These are phyloP conservation scores for Ramularia collo-cygni DNA, from an alignment of 2,329 filamentous ascomycete species.

Conservation along the genomic window DNA sequence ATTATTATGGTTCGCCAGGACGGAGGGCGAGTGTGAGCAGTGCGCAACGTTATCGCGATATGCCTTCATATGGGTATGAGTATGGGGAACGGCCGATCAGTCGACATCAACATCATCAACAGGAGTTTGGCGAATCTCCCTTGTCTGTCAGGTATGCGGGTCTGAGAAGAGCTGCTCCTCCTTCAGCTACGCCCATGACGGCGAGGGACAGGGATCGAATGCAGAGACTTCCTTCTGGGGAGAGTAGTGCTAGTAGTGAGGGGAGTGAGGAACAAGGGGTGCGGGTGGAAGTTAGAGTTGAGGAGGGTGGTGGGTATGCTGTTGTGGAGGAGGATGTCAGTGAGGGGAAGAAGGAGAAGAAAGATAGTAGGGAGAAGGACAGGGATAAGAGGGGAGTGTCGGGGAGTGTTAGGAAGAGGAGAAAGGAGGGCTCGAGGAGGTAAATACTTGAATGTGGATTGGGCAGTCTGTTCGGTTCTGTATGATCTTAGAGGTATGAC, in stretches of 20 bases:
- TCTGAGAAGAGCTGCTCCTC: conserved; percentile 23
- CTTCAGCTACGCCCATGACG: conserved; percentile 15
- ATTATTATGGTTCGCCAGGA: conserved; percentile 29
- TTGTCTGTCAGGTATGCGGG: conserved; percentile 31
- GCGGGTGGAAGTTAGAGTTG: conserved; percentile 23
- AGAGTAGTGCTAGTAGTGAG: conserved; percentile 17
- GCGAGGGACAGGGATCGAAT: conserved; percentile 4
- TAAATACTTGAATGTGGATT: too few relatives aligned
- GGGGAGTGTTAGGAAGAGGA: too few relatives aligned
- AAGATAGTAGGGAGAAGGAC: conserved; percentile 10
- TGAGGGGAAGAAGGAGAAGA: conserved; percentile 19
- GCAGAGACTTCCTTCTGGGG: conserved; percentile 2
- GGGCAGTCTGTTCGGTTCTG: too few relatives aligned
- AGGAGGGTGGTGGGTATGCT: conserved; percentile 19
- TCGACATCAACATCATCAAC: conserved; percentile 28
- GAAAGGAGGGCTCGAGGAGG: too few relatives aligned
- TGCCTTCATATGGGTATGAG: conserved; percentile 34
- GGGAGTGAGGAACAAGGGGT: conserved; percentile 26
- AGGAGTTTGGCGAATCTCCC: conserved; percentile 29
- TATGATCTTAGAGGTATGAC: too few relatives aligned
- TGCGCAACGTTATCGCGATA: conserved; percentile 27
- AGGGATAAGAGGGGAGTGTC: too few relatives aligned
- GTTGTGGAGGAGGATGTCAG: conserved; percentile 4
- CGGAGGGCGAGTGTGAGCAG: too few relatives aligned
- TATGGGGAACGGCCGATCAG: conserved; percentile 22